phyloP scores from a whole-genome alignment of 1,284 basidiomycete species.

The Porogramme epimiltina region DNA sequence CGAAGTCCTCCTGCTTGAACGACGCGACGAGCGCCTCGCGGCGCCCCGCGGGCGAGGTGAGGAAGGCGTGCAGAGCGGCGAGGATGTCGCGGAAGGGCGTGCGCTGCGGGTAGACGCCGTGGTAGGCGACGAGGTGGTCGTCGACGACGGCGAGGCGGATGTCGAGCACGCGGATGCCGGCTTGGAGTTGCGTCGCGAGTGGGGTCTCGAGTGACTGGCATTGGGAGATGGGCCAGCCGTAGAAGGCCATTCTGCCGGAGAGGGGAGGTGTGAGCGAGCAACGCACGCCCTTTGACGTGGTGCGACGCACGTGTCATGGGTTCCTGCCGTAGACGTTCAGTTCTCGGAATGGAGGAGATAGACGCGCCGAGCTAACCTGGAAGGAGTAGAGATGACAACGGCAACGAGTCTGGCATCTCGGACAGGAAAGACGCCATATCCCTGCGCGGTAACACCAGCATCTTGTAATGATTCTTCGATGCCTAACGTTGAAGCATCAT shows the following conservation, averaged over 20 bases:
- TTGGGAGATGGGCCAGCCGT: slow-evolving; percentile 80
- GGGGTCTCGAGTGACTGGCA: slow-evolving; percentile 62
- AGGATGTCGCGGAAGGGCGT: slow-evolving; percentile 70
- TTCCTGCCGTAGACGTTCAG: too few species aligned
- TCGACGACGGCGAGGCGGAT: slow-evolving; percentile 75
- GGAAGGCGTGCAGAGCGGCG: slow-evolving; percentile 60
- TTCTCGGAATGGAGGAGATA: too few species aligned
- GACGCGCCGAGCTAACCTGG: slow-evolving; percentile 76
- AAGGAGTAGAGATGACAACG: slow-evolving; percentile 71
- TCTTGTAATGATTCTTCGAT: slow-evolving; percentile 36
- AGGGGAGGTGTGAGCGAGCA: too few species aligned
- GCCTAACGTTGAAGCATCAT: slow-evolving; percentile 22
- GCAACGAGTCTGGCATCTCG: slow-evolving; percentile 62
- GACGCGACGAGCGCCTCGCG: slow-evolving; percentile 81
- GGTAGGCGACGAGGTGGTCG: slow-evolving; percentile 71
- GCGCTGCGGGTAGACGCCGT: slow-evolving; percentile 74
- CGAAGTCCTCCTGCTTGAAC: slow-evolving; percentile 82
- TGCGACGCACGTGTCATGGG: slow-evolving; percentile 74
- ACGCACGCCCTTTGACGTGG: too few species aligned
- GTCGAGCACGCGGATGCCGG: slow-evolving; percentile 80
- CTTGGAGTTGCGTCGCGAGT: slow-evolving; percentile 58
- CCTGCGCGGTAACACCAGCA: slow-evolving; percentile 60
- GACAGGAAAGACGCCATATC: slow-evolving; percentile 63
- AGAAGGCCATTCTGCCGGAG: slow-evolving; percentile 67
- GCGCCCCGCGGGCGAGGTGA: slow-evolving; percentile 54